A percentile compares a stretch with the other conserved stretches of the same genome.
Conservation (phyloP, 139 green algal species). For the Asterochloris sp. region DNA sequence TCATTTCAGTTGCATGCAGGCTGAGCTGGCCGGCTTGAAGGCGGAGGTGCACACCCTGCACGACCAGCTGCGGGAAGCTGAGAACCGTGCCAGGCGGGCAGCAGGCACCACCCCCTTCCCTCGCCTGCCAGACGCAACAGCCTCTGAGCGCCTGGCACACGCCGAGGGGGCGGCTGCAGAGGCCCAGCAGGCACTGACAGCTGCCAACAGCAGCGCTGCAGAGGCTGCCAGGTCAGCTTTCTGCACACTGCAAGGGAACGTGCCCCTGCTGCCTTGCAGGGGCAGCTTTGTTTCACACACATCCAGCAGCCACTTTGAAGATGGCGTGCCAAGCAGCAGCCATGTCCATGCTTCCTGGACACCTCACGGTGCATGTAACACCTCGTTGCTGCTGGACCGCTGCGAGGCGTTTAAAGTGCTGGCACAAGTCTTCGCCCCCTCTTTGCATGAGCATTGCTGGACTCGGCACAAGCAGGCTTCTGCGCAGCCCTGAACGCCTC, state of each 20-base stretch:
- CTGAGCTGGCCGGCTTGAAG: slow-evolving; percentile 42
- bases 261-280: neutral
- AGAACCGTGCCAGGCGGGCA: slow-evolving; percentile 47
- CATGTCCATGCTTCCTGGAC: too few species aligned
- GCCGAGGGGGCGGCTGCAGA: slow-evolving; percentile 10
- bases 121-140: neutral
- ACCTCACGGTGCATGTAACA: too few species aligned
- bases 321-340: too few species aligned
- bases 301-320: too few species aligned
- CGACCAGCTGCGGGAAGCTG: slow-evolving; percentile 53
- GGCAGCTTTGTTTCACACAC: too few species aligned
- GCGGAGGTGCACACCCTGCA: slow-evolving; percentile 48
- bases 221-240: slow-evolving; percentile 14
- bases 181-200: slow-evolving; percentile 4
- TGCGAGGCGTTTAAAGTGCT: too few species aligned
- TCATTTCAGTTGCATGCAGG: slow-evolving; percentile 1
- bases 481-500: neutral
- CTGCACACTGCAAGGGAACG: neutral
- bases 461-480: too few species aligned
- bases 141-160: slow-evolving; percentile 3
- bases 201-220: slow-evolving; percentile 6
- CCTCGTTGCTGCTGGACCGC: too few species aligned
- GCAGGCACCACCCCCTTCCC: neutral
- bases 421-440: too few species aligned
- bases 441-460: too few species aligned